Evolutionary conservation across 1,139 yeast species (phyloP), one percentile per base, ranked within the genome.

Genomic region (Scheffersomyces segobiensis): DNA sequence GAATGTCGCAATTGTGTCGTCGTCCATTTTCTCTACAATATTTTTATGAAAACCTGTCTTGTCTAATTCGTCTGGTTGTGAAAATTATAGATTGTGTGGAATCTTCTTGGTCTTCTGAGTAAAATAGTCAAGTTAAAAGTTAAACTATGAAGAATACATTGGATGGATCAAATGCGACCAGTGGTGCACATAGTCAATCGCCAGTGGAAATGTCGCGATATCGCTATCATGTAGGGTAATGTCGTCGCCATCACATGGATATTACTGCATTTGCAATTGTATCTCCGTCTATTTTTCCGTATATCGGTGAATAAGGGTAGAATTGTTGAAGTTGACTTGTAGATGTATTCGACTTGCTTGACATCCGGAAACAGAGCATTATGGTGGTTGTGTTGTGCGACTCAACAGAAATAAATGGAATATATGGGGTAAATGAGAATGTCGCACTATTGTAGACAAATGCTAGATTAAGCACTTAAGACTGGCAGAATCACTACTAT

Each of bases 1-100:
- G 72, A 95, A 95, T 46, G 88, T 86, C 21, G 89, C 87, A 46
- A 91, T 77, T 53, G 81, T 75, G 57, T 86, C 92, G 58, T 81
- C 83, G 84, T 81, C 81, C 46, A 46, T 56, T 46, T 48, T 50
- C 14, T 49, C 20, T 18, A 32, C 42, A 32, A 32, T 14, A 32
- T 32, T 50, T 8, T 26, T 18, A 19, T 22, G 10, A 5, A 50
- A 50, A 50, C 10, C 5, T 20, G 17, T 14, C 18, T 17, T 48
- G 50, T 19, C 17, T 10, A 14, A 8, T 2, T 47, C 12, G 4
- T 6, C 22, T 49, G 21, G 50, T 20, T 17, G 17, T 12, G 24
- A 6, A 17, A 20, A 49, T 49, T 14, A 49, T n/a, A 17, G 24
- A 49, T 19, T 19, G 50, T 20, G 50, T 32, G 42, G 42, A 49